A percentile compares a stretch with the other conserved stretches of the same genome.
These are phyloP conservation scores for Ceratocystis papillata DNA, from an alignment of 2,329 filamentous ascomycete genomes.

Conservation along the genomic window DNA sequence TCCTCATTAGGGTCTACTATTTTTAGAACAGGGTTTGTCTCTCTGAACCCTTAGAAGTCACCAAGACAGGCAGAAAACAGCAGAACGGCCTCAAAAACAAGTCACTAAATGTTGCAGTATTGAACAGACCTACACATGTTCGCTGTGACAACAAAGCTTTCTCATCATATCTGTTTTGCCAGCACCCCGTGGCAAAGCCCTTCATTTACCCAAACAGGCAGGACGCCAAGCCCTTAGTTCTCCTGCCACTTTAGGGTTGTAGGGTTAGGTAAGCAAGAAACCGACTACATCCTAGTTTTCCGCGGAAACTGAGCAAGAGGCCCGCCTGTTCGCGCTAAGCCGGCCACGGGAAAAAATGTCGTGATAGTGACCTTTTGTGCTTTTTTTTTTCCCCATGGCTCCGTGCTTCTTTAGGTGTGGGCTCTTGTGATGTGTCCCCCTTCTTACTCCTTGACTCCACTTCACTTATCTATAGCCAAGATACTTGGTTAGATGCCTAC, in stretches of 20 bases:
- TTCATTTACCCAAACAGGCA: neutral
- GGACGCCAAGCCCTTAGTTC: neutral
- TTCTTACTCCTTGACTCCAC: neutral
- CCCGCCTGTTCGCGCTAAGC: neutral
- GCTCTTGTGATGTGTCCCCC: neutral
- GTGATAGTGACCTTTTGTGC: neutral
- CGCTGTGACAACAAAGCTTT: too few relatives aligned
- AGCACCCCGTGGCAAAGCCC: neutral
- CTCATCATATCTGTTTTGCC: neutral
- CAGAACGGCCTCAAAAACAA: neutral
- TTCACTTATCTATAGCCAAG: neutral
- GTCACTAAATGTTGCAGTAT: neutral
- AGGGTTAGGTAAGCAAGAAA: neutral
- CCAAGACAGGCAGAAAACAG: too few relatives aligned
- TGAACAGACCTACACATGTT: too few relatives aligned
- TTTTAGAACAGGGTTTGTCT: neutral
- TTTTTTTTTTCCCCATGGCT: neutral
- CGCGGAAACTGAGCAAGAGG: neutral
- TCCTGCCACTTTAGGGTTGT: neutral
- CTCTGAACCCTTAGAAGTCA: neutral
- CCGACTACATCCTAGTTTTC: conserved; percentile 2
- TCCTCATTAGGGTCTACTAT: neutral
- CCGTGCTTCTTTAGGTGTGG: neutral
- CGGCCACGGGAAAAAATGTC: conserved; percentile 10
- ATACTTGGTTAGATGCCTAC: too few relatives aligned